These are phyloP conservation scores for Boletus fagicola DNA, from an alignment of 768 basidiomycete species.

Conservation along the genomic window DNA sequence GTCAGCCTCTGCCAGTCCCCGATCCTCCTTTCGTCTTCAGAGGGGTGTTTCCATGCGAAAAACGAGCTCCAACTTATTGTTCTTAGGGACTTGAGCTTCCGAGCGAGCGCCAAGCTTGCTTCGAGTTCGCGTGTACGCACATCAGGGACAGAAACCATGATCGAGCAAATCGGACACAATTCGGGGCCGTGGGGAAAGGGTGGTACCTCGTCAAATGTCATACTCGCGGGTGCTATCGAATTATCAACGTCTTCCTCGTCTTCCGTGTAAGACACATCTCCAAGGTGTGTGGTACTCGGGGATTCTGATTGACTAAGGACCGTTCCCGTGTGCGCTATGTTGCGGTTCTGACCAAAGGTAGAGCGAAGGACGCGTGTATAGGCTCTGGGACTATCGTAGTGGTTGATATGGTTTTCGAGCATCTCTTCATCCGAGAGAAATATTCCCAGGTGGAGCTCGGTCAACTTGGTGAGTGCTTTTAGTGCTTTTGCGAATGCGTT, in stretches of 20 bases:
- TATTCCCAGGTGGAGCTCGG: constrained; percentile 56
- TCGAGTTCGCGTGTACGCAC: constrained; percentile 46
- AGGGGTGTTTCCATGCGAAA: constrained; percentile 29
- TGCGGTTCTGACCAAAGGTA: constrained; percentile 7
- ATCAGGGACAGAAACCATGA: constrained; percentile 21
- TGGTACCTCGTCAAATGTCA: constrained; percentile 12
- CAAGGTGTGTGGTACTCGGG: constrained; percentile 3
- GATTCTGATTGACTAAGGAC: constrained; percentile 28
- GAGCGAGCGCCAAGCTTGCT: constrained; percentile 46
- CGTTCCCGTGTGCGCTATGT: constrained; percentile 2
- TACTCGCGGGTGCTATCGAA: background rate
- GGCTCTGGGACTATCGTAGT: constrained; percentile 25
- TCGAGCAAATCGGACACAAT: constrained; percentile 38
- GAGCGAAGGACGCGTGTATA: constrained; percentile 20
- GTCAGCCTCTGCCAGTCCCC: constrained; percentile 33
- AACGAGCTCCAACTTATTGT: constrained; percentile 55
- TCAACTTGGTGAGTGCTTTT: constrained; percentile 44
- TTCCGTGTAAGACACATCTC: constrained; percentile 21
- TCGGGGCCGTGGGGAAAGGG: constrained; percentile 35
- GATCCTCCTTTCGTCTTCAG: constrained; percentile 16
- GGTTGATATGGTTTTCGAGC: constrained; percentile 43
- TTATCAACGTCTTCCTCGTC: constrained; percentile 17
- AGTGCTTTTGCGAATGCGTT: constrained; percentile 43
- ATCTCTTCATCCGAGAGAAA: constrained; percentile 57
- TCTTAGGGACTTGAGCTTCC: constrained; percentile 42